Evolutionary conservation across 2,329 filamentous ascomycete species (phyloP).

Genomic region (Pseudogymnoascus sp.): DNA sequence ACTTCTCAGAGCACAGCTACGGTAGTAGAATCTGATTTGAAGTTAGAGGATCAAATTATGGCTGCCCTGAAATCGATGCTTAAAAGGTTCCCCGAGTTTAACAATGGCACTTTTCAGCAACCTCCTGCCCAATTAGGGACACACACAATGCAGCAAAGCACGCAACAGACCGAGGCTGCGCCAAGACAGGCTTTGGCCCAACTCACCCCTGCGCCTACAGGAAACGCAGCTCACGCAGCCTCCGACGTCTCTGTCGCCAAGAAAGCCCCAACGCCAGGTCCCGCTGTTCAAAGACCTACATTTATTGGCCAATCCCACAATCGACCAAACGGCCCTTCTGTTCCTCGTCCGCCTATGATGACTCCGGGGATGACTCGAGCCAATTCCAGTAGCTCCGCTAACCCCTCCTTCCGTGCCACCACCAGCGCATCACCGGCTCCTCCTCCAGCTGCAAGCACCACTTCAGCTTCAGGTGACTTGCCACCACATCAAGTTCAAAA

Average conservation of each 20-base stretch:
- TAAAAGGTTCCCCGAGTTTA: conserved; percentile 16
- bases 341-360: conserved; percentile 27
- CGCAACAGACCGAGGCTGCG: conserved; percentile 4
- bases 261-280: conserved; percentile 15
- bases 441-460: conserved; percentile 19
- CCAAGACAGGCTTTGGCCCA: conserved; percentile 2
- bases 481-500: background rate
- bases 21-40: conserved; percentile 13
- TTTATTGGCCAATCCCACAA: conserved; percentile 22
- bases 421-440: conserved; percentile 18
- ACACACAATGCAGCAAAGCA: conserved; percentile 12
- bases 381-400: conserved; percentile 20
- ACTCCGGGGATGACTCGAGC: conserved; percentile 20
- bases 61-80: conserved; percentile 23
- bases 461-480: background rate
- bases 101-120: conserved; percentile 16
- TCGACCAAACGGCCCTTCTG: conserved; percentile 17
- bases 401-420: conserved; percentile 11
- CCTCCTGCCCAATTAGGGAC: conserved; percentile 6
- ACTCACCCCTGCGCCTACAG: background rate
- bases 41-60: conserved; percentile 23
- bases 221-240: conserved; percentile 13
- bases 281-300: conserved; percentile 23
- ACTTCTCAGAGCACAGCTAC: conserved; percentile 20
- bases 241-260: conserved; percentile 4